These are phyloP conservation scores for Marasmius fiardii DNA, from an alignment of 1,284 basidiomycete species.

Conservation along the genomic window DNA sequence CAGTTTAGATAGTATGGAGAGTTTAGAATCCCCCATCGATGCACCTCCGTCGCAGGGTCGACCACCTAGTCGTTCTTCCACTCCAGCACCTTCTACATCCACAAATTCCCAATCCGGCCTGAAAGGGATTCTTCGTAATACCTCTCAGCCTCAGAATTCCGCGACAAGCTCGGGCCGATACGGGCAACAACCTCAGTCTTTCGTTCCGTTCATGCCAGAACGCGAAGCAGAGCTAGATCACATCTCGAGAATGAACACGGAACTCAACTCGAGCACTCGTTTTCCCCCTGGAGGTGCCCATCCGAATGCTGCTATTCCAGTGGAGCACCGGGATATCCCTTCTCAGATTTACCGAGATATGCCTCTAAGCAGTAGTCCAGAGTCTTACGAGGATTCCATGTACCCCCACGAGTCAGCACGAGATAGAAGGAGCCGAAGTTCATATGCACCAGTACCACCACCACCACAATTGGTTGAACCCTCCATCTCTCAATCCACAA, in stretches of 20 bases:
- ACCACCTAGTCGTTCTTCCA: constrained; percentile 12
- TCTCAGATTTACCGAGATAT: constrained; percentile 3
- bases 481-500: not conserved
- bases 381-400: not conserved
- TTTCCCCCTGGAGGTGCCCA: not conserved
- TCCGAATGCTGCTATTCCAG: not conserved
- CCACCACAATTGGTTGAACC: not conserved
- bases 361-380: constrained; percentile 3
- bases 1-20: constrained; percentile 41
- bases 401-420: not conserved
- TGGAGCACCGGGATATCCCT: not conserved
- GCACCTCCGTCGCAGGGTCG: constrained; percentile 15
- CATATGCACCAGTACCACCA: not conserved
- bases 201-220: not conserved
- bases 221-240: constrained; percentile 10
- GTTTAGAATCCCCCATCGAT: constrained; percentile 23
- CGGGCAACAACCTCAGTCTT: not conserved
- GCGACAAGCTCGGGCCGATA: not conserved
- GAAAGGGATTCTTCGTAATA: constrained; percentile 20
- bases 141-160: not conserved
- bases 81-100: constrained; percentile 18
- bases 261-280: constrained; percentile 6
- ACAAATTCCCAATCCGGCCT: constrained; percentile 24
- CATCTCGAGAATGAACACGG: constrained; percentile 9
- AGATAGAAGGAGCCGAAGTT: not conserved